These are phyloP conservation scores for Sabuloglossum arenarium DNA, from an alignment of 495 filamentous ascomycete species.

Conservation along the genomic window DNA sequence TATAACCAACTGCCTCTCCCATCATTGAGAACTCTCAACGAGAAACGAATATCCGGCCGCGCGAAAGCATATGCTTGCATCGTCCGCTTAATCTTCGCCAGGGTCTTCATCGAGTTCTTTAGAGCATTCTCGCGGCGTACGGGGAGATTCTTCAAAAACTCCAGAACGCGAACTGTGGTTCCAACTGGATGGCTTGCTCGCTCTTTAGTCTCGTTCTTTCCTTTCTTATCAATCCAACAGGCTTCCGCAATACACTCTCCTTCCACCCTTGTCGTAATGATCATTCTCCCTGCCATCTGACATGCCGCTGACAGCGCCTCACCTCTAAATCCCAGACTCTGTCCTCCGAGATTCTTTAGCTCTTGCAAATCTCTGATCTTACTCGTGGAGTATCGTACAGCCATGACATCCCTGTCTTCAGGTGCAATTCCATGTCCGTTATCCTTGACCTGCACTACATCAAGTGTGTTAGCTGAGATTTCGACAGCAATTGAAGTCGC, in stretches of 20 bases:
- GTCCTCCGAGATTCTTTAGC: conserved; percentile 38
- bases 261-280: conserved; percentile 48
- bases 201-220: conserved; percentile 19
- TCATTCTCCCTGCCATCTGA: conserved; percentile 40
- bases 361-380: conserved; percentile 62
- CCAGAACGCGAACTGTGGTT: conserved; percentile 48
- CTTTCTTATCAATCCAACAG: conserved; percentile 29
- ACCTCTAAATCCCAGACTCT: conserved; percentile 71
- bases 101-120: conserved; percentile 36
- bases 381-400: conserved; percentile 58
- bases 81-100: conserved; percentile 42
- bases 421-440: conserved; percentile 66
- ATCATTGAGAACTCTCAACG: conserved; percentile 43
- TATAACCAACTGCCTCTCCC: conserved; percentile 52
- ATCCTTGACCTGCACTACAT: conserved; percentile 74
- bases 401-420: conserved; percentile 47
- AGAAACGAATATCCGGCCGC: conserved; percentile 38
- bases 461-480: conserved; percentile 53
- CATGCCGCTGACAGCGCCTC: conserved; percentile 66
- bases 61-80: conserved; percentile 61
- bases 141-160: conserved; percentile 49
- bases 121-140: conserved; percentile 48
- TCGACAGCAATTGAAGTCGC: conserved; percentile 54
- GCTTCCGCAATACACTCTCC: conserved; percentile 42
- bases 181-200: conserved; percentile 45